Base-by-base conservation (phyloP, 176 grass and related monocot species). In the Rhynchospora pubera region DNA sequence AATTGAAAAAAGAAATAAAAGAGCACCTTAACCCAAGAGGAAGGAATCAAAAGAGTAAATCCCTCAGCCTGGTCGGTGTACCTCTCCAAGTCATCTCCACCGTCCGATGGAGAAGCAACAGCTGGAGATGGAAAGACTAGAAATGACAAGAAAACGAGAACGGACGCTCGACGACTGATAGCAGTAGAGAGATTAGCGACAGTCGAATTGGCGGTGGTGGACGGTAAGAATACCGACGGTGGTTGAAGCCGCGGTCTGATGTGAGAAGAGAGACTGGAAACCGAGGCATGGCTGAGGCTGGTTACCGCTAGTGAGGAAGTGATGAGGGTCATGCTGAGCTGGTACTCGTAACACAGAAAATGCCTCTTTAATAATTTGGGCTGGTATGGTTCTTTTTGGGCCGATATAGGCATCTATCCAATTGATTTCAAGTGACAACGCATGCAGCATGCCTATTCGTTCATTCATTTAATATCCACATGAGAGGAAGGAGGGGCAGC, bases 21-120 rank as follows among this genome's bases (percentile, higher is more conserved):
- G 52, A 83, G 14, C 84, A 98, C 95, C 95, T 98, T 88, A 51
- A 72, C 19, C 92, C 95, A 98, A 11, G 92, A 91, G 9, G 90
- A 9, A 24, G 90, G 95, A 46, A 85, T 93, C 57, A 94, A 77
- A 65, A 98, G 84, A 39, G 92, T 91, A 87, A 94, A 98, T 2
- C 95, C 95, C 84, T 91, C 74, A 15, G 83, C 84, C 43, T 75
- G 62, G 82, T 98, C 89, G 0, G 61, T 90, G 83, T 94, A 98
- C 44, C 83, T 79, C 67, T 91, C 87, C 67, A 98, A 12, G 16
- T 82, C 63, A n/a, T 88, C 22, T 60, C 45, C 81, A 0, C 19
- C 48, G 4, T 87, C 84, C 8, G 65, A 84, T 9, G 85, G 79
- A 34, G 83, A 81, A 50, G 92, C 83, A 58, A 28, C 50, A 0